Percentiles rank a stretch among this genome's conserved stretches.
These are phyloP conservation scores for Sporothrix mexicana DNA, from an alignment of 2,329 filamentous ascomycete genomes.

Conservation along the genomic window DNA sequence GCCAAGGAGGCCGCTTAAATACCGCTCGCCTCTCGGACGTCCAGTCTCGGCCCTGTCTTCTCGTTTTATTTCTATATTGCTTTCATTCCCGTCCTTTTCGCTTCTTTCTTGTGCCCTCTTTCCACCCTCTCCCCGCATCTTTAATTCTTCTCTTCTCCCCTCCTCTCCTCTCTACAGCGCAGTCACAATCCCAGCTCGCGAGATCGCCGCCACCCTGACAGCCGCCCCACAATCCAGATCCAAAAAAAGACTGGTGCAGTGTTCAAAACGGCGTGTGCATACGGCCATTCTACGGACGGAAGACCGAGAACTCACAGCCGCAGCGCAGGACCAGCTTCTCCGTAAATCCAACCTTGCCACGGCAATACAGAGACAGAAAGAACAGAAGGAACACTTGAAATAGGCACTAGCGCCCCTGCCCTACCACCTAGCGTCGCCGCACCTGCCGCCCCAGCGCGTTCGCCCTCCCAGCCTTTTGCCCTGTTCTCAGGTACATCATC, in stretches of 20 bases:
- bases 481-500: not conserved
- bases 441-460: not conserved
- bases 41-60: not conserved
- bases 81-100: not conserved
- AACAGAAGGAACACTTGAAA: not conserved
- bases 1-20: slow-evolving; percentile 13
- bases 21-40: slow-evolving; percentile 5
- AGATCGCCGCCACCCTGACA: slow-evolving; percentile 22
- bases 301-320: slow-evolving; percentile 9
- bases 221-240: slow-evolving; percentile 9
- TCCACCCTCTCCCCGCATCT: slow-evolving; percentile 11
- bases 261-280: slow-evolving; percentile 13
- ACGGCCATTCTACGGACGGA: not conserved
- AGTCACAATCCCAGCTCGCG: slow-evolving; percentile 9
- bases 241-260: slow-evolving; percentile 16
- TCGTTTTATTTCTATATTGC: not conserved
- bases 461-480: not conserved
- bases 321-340: not conserved
- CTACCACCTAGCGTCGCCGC: not conserved
- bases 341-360: slow-evolving; percentile 9
- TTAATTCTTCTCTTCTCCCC: not conserved
- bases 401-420: slow-evolving; percentile 19
- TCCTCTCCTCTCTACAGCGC: not conserved
- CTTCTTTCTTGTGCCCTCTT: not conserved
- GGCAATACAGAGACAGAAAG: slow-evolving; percentile 1